Percentiles rank a stretch among this genome's conserved stretches.
These are phyloP conservation scores for Triticum dicoccoides DNA, from an alignment of 176 grass and related monocot species.

Conservation along the genomic window DNA sequence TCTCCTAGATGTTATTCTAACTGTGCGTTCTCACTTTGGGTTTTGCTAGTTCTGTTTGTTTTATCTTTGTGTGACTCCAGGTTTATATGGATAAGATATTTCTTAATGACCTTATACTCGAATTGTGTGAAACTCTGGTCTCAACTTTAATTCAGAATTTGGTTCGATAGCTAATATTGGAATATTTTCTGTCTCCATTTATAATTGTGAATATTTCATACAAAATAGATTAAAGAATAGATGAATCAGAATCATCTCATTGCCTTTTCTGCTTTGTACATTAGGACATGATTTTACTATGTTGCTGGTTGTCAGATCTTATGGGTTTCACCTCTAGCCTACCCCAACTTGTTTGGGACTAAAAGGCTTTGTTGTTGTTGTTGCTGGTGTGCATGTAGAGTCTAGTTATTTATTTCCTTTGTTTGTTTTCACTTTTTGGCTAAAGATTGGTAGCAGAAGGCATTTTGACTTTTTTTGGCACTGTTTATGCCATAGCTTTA, in stretches of 20 bases:
- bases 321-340: too few species aligned
- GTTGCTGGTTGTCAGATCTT: too few species aligned
- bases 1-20: too few species aligned
- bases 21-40: neutral
- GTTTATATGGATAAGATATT: neutral
- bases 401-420: neutral
- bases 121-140: neutral
- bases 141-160: neutral
- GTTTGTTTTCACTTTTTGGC: too few species aligned
- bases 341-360: too few species aligned
- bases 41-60: neutral
- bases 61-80: neutral
- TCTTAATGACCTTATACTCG: neutral
- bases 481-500: too few species aligned
- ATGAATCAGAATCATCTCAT: neutral
- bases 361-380: too few species aligned
- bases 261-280: neutral
- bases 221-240: neutral
- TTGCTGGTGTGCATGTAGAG: neutral
- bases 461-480: neutral
- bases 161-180: neutral
- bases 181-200: neutral
- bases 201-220: neutral
- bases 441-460: neutral
- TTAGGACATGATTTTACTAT: neutral